These are phyloP conservation scores for Vishniacozyma victoriae DNA, from an alignment of 768 basidiomycete genomes.

Conservation along the genomic window DNA sequence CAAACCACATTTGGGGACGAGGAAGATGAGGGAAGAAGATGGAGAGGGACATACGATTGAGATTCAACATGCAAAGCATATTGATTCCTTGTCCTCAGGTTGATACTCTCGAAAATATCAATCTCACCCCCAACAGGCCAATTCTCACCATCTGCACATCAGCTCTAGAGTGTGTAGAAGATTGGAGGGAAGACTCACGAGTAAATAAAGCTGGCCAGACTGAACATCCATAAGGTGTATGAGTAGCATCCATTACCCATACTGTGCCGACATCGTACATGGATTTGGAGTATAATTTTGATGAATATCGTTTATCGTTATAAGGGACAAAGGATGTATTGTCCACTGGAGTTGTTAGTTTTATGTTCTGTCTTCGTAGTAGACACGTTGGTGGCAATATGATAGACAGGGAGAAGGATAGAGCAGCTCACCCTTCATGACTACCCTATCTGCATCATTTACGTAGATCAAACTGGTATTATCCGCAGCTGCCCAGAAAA, in stretches of 20 bases:
- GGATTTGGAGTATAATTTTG: slow-evolving; percentile 41
- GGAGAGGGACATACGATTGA: not conserved
- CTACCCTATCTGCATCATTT: slow-evolving; percentile 16
- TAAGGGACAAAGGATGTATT: slow-evolving; percentile 36
- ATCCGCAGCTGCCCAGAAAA: slow-evolving; percentile 37
- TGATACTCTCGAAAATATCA: slow-evolving; percentile 78
- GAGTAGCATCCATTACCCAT: slow-evolving; percentile 42
- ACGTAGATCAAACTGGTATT: slow-evolving; percentile 30
- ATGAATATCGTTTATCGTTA: slow-evolving; percentile 45
- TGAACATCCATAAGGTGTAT: slow-evolving; percentile 57
- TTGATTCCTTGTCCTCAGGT: slow-evolving; percentile 60
- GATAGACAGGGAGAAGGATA: not conserved
- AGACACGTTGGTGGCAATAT: not conserved
- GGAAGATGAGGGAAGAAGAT: not conserved
- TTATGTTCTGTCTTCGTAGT: not conserved
- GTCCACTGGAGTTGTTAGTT: slow-evolving; percentile 39
- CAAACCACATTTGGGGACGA: no score
- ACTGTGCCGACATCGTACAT: slow-evolving; percentile 42
- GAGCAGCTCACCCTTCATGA: slow-evolving; percentile 29
- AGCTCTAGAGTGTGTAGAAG: not conserved
- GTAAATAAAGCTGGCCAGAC: slow-evolving; percentile 48
- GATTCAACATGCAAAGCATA: slow-evolving; percentile 64
- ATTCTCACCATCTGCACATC: slow-evolving; percentile 21
- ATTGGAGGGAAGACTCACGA: slow-evolving; percentile 2
- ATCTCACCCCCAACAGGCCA: slow-evolving; percentile 52